phyloP scores from a whole-genome alignment of 73 alveolate genomes.

The Uronychia binucleata region DNA sequence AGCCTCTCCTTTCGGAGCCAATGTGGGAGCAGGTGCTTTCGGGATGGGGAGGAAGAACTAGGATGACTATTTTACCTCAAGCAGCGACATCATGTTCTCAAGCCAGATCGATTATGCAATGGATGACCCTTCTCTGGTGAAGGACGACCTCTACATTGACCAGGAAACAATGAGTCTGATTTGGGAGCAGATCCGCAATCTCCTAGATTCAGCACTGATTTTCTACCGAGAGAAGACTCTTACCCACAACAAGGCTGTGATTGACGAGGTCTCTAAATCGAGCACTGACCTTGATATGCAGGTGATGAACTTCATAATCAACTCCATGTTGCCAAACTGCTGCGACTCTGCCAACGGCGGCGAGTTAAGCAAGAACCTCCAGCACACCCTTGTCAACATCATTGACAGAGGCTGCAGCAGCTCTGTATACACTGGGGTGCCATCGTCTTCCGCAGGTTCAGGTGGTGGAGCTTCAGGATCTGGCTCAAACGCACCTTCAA shows the following conservation, averaged over 20 bases:
- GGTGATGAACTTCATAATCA: constrained; percentile 66
- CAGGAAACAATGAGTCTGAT: neutral
- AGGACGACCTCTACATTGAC: constrained; percentile 1
- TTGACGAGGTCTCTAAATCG: constrained; percentile 61
- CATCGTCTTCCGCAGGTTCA: neutral
- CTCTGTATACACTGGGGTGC: neutral
- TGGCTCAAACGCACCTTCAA: constrained; percentile 6
- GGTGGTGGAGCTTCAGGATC: neutral
- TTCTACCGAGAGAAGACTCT: constrained; percentile 40
- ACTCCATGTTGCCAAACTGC: constrained; percentile 52
- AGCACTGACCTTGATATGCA: constrained; percentile 65
- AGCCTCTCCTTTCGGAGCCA: neutral
- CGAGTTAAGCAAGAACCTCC: constrained; percentile 17
- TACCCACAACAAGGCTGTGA: constrained; percentile 66
- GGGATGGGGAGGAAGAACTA: constrained; percentile 7
- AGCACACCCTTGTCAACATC: constrained; percentile 38
- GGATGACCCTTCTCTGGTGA: constrained; percentile 1
- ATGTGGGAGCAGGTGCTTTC: neutral
- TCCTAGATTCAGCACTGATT: constrained; percentile 1
- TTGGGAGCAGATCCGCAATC: neutral
- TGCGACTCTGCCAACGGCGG: constrained; percentile 8
- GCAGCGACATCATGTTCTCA: constrained; percentile 35
- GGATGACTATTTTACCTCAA: constrained; percentile 11
- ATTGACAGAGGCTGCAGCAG: constrained; percentile 66
- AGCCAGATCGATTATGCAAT: constrained; percentile 21